Base-by-base conservation (phyloP, 768 basidiomycete genomes). In the Suillus americanus region DNA sequence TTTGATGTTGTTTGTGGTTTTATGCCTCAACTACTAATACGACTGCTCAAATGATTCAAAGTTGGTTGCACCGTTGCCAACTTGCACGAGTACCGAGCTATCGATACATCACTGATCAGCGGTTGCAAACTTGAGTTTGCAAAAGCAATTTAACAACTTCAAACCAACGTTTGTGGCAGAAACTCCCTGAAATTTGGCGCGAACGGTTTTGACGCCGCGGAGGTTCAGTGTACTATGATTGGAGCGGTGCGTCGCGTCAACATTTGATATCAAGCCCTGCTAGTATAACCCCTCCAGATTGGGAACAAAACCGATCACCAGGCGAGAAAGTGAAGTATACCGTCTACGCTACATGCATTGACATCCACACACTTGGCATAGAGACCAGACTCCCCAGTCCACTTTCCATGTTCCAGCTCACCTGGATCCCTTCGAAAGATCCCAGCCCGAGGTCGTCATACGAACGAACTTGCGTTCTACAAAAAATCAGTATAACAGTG, bases 1-100 rank as follows among this genome's bases (percentile, higher is more conserved):
- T 59, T 59, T 59, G 40, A 41, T 41, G 57, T 59, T 59, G 12
- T 59, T 59, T 57, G 55, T 57, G 8, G 6, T 25, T 38, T 23
- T 23, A n/a, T 46, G 45, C 43, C 3, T 14, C 33, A 6, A 41
- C 40, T 16, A 35, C 33, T 35, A 35, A 35, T 35, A 35, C n/a
- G 33, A 40, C 38, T 40, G 38, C 20, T 30, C 30, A 4, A 30
- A 30, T 30, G 30, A 10, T n/a, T 48, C 46, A 13, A 13, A 13
- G 46, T 13, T 46, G n/a, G 23, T 23, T n/a, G n/a, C n/a, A n/a
- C n/a, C n/a, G n/a, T n/a, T n/a, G n/a, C n/a, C n/a, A n/a, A n/a
- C n/a, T 4, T 13, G 12, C n/a, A 23, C 13, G n/a, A 48, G 10
- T 50, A 25, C 3, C n/a, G n/a, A 7, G 5, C n/a, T 46, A 23